phyloP scores from a whole-genome alignment of 2,329 filamentous ascomycete genomes.

The Venturia effusa region DNA sequence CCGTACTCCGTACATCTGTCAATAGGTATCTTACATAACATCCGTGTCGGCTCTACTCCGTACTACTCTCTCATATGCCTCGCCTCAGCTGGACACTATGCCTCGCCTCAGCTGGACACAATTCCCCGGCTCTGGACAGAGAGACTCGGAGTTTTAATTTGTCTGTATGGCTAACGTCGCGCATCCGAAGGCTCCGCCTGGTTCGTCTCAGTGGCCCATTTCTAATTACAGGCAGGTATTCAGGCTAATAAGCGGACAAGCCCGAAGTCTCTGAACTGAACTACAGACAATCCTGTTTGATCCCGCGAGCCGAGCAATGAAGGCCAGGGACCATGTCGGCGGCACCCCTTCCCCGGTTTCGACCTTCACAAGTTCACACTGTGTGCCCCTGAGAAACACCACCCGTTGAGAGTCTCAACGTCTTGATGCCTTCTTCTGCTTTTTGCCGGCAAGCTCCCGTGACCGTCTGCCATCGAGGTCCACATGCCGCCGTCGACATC shows the following conservation, averaged over 20 bases:
- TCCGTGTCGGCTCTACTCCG: too few relatives aligned
- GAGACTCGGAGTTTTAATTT: background rate
- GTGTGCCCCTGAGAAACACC: slow-evolving; percentile 5
- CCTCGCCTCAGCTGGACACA: too few relatives aligned
- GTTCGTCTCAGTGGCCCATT: background rate
- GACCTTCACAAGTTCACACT: background rate
- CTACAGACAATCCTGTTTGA: too few relatives aligned
- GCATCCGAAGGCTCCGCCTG: background rate
- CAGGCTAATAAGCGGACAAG: background rate
- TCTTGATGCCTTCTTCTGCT: background rate
- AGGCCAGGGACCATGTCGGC: background rate
- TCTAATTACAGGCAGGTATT: background rate
- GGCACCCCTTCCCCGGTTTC: slow-evolving; percentile 4
- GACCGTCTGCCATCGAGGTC: background rate
- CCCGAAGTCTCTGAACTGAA: background rate
- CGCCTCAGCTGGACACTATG: too few relatives aligned
- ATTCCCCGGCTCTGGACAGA: too few relatives aligned
- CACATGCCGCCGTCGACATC: background rate
- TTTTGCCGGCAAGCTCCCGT: background rate
- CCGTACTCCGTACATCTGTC: too few relatives aligned
- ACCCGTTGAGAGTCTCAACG: background rate
- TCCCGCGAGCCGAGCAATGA: background rate
- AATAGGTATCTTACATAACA: too few relatives aligned
- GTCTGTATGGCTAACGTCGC: background rate
- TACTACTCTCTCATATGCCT: too few relatives aligned